Base-by-base conservation (phyloP, 495 filamentous ascomycete genomes). In the Lasiosphaeria miniovina region DNA sequence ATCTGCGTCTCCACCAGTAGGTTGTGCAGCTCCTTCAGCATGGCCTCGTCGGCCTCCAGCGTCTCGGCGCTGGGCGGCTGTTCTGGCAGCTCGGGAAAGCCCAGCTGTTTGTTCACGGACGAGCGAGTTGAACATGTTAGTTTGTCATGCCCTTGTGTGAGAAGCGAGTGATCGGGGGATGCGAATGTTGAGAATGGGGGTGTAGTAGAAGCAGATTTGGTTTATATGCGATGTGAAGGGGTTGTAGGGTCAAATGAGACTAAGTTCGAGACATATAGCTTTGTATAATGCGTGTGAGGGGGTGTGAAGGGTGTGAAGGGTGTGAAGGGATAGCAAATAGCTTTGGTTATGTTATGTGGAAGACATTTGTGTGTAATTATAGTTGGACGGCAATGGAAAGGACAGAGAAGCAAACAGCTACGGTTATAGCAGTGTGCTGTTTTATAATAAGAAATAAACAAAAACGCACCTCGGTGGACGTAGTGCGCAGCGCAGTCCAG, bases 1-100 rank as follows among this genome's bases (percentile, higher is more conserved):
- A 98, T 88, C 65, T 90, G 86, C 60, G 94, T 99, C 79, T 99
- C 95, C 59, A 98, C 74, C 14, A 99, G 77, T 57, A 98, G 71
- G 8, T 77, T 80, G 67, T 97, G 93, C 62, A 99, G 75, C 52
- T 96, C 90, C 61, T 80, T 82, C 46, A 92, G 69, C 63, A 84
- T 77, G 67, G 88, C 82, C 52, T 88, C 86, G 66, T 90, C 82
- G 31, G 77, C 64, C 43, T 79, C 78, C 5, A 87, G 78, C 31
- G 82, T 84, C 55, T 87, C 84, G 0, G 75, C 74, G 46, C 84
- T 86, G 3, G 83, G 85, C 4, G 85, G 70, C 38, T 79, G 71
- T 11, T 83, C 76, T 0, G 90, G 90, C 3, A 97, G 82, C 33
- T 74, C 76, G 4, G 90, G 89, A 65, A 98, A 94, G 60, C 91